A percentile compares a stretch with the other conserved stretches of the same genome.
phyloP scores from a whole-genome alignment of 1,139 yeast species.

The Suhomyces wounanorum region DNA sequence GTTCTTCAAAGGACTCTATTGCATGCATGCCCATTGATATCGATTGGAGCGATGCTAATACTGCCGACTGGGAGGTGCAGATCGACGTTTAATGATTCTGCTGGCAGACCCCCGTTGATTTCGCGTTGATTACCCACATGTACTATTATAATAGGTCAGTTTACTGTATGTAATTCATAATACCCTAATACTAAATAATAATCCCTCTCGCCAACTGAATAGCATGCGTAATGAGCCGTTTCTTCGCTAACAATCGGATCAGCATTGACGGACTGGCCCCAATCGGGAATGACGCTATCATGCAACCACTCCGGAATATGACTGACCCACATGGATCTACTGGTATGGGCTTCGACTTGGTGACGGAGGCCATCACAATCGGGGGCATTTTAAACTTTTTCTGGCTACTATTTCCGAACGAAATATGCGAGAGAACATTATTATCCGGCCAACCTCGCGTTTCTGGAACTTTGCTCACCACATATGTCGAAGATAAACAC shows the following conservation, averaged over 20 bases:
- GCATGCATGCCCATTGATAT: constrained; percentile 11
- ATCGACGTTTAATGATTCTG: constrained; percentile 10
- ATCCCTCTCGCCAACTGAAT: not conserved
- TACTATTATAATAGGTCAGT: constrained; percentile 2
- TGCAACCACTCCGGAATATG: not conserved
- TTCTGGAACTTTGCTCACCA: not conserved
- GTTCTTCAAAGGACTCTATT: constrained; percentile 3
- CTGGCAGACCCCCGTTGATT: constrained; percentile 8
- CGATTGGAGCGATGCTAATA: constrained; percentile 1
- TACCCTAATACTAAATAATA: constrained; percentile 1
- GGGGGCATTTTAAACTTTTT: not conserved
- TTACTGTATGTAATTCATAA: constrained; percentile 5
- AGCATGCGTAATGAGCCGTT: not conserved
- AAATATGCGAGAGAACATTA: constrained; percentile 1
- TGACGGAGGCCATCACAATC: not conserved
- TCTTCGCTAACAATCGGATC: not conserved
- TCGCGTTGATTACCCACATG: not conserved
- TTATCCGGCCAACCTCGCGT: not conserved
- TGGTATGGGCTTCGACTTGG: not conserved
- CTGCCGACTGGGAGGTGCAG: constrained; percentile 9
- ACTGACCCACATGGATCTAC: not conserved
- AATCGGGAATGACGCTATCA: not conserved
- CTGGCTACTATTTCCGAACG: not conserved
- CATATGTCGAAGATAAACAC: not conserved
- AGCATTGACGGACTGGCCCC: not conserved